Conservation (phyloP, 495 filamentous ascomycete species). For the Xylaria cubensis region DNA sequence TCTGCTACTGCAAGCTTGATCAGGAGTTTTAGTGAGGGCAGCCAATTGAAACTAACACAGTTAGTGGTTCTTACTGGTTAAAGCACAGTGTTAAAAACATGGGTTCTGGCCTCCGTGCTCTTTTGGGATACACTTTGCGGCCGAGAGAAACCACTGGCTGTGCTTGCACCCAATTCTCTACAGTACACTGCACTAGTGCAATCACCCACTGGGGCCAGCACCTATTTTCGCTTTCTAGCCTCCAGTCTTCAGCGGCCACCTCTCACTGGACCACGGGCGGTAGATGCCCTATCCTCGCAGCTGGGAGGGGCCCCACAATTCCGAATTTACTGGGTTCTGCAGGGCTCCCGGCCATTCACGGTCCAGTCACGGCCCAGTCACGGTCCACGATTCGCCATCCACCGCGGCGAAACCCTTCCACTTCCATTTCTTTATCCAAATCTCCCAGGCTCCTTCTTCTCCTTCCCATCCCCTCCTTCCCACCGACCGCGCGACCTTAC, state of each 20-base stretch:
- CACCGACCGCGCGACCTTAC: slow-evolving; percentile 35
- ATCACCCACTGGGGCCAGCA: slow-evolving; percentile 17
- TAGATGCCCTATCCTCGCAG: slow-evolving; percentile 3
- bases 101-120: not conserved
- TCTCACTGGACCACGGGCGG: slow-evolving; percentile 4
- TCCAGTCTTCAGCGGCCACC: not conserved
- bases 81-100: slow-evolving; percentile 13
- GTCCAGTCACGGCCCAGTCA: slow-evolving; percentile 24
- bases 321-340: not conserved
- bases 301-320: not conserved
- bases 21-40: too few relatives aligned
- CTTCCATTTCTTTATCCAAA: slow-evolving; percentile 28
- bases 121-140: not conserved
- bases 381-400: slow-evolving; percentile 22
- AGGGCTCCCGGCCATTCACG: slow-evolving; percentile 13
- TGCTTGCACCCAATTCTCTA: not conserved
- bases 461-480: slow-evolving; percentile 43
- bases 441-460: slow-evolving; percentile 35
- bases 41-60: not conserved
- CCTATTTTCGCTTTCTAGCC: slow-evolving; percentile 17
- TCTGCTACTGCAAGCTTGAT: not conserved
- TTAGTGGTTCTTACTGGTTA: not conserved
- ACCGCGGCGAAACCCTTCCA: slow-evolving; percentile 20
- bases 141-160: not conserved
- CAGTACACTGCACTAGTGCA: slow-evolving; percentile 13